These are phyloP conservation scores for Pulveroboletus sp. DNA, from an alignment of 768 basidiomycete species.

Conservation along the genomic window DNA sequence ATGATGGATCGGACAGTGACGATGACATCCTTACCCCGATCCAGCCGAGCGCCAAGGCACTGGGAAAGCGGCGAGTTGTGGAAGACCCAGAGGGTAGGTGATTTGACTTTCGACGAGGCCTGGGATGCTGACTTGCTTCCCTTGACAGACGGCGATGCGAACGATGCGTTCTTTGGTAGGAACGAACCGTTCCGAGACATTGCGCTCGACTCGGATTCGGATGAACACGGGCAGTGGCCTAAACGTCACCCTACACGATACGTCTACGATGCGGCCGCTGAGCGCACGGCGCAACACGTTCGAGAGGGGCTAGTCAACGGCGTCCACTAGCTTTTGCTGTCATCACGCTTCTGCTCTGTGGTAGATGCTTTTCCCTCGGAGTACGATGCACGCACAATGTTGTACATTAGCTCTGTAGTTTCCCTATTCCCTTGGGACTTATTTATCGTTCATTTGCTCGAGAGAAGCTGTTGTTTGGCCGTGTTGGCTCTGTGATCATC, in stretches of 20 bases:
- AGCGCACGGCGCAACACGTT: conserved; percentile 63
- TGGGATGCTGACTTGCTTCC: not conserved
- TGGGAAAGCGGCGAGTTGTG: conserved; percentile 74
- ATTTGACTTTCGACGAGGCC: not conserved
- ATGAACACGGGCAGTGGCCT: conserved; percentile 36
- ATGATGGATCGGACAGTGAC: conserved; percentile 23
- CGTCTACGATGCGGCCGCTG: conserved; percentile 92
- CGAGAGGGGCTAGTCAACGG: conserved; percentile 46
- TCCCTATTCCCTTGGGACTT: conserved; percentile 12
- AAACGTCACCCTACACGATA: conserved; percentile 56
- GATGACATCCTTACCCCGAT: conserved; percentile 37
- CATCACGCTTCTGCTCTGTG: not conserved
- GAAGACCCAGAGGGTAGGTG: conserved; percentile 44
- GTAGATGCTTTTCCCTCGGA: conserved; percentile 15
- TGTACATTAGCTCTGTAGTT: conserved; percentile 26
- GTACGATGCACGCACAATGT: conserved; percentile 17
- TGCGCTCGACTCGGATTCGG: conserved; percentile 47
- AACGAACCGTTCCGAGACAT: conserved; percentile 34
- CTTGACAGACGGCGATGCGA: conserved; percentile 43
- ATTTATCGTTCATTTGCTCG: conserved; percentile 20
- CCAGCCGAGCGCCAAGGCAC: conserved; percentile 79
- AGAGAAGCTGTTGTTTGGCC: too few species aligned
- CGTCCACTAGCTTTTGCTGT: conserved; percentile 38
- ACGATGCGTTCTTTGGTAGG: conserved; percentile 51
- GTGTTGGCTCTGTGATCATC: not conserved